Base-by-base conservation (phyloP, 2,329 filamentous ascomycete genomes). In the Diaporthe citrichinensis region DNA sequence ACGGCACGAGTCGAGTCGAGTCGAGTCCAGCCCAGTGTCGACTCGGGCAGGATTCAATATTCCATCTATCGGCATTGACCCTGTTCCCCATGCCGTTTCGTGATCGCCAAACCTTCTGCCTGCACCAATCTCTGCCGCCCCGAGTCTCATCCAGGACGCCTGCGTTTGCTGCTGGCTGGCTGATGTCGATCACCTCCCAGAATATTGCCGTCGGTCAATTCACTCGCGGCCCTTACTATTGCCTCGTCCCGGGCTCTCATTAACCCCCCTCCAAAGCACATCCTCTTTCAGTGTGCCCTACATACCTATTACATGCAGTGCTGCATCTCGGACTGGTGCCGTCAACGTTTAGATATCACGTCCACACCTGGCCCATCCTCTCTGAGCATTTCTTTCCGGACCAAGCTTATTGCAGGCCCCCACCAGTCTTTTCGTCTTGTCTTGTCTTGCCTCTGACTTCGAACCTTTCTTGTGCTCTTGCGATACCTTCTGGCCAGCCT, bases 141-240 rank as follows among this genome's bases (percentile, higher is more conserved):
- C 65, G n/a, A 55, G 34, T 69, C 65, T 69, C 65, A 55, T 55
- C 65, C 49, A 69, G 15, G 34, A 69, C 65, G n/a, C 17, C 46
- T 51, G 65, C 46, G 7, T 25, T 53, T 68, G 23, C 44, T 69
- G 65, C 65, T 55, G 49, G 65, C 65, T 69, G 65, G 65, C 65
- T 69, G 65, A 69, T 69, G 34, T 69, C 65, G 49, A 55, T 69
- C 65, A 69, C 49, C 65, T 69, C 49, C 39, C n/a, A 41, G 49
- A 55, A 69, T 69, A 69, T 69, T 55, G 65, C 65, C 65, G 65
- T 41, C 65, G 65, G 65, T 69, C 65, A 69, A 69, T 55, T 69
- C n/a, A 3, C 49, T 39, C 46, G 34, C 31, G 17, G 44, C 44
- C 62, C 44, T 39, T 7, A 17, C 62, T n/a, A 36, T 51, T 36